A percentile compares a stretch with the other conserved stretches of the same genome.
These are phyloP conservation scores for Alternaria sp. DNA, from an alignment of 2,329 filamentous ascomycete genomes.

Conservation along the genomic window DNA sequence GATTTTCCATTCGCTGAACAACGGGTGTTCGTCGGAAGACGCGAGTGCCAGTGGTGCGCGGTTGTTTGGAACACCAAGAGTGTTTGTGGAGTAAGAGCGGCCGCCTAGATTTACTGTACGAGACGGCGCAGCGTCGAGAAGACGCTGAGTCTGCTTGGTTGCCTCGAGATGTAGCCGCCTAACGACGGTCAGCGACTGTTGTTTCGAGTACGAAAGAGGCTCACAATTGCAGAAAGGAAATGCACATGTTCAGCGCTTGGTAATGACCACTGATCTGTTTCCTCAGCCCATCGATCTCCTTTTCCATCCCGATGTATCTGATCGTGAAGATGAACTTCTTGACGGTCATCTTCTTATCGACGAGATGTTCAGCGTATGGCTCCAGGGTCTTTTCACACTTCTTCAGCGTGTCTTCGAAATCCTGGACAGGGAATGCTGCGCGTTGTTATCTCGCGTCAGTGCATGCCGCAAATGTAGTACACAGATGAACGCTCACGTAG, in stretches of 20 bases:
- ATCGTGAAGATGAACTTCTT: slow-evolving; percentile 39
- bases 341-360: slow-evolving; percentile 40
- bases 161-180: slow-evolving; percentile 39
- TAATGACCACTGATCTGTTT: slow-evolving; percentile 39
- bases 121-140: slow-evolving; percentile 29
- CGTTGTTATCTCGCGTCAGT: slow-evolving; percentile 13
- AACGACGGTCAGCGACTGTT: slow-evolving; percentile 10
- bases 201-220: neutral
- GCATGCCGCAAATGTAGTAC: neutral
- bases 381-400: slow-evolving; percentile 37
- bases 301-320: slow-evolving; percentile 43
- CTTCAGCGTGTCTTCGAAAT: slow-evolving; percentile 40
- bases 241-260: slow-evolving; percentile 41
- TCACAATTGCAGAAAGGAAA: slow-evolving; percentile 39
- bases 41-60: slow-evolving; percentile 26
- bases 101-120: slow-evolving; percentile 35
- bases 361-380: slow-evolving; percentile 36
- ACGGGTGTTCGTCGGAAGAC: slow-evolving; percentile 34
- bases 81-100: slow-evolving; percentile 31
- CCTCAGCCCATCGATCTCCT: slow-evolving; percentile 37
- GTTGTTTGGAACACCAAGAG: slow-evolving; percentile 24
- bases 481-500: neutral
- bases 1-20: slow-evolving; percentile 40
- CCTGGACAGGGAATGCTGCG: slow-evolving; percentile 34
- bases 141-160: slow-evolving; percentile 28